phyloP scores from a whole-genome alignment of 164 flowering plant genomes.

The Protea cynaroides region DNA sequence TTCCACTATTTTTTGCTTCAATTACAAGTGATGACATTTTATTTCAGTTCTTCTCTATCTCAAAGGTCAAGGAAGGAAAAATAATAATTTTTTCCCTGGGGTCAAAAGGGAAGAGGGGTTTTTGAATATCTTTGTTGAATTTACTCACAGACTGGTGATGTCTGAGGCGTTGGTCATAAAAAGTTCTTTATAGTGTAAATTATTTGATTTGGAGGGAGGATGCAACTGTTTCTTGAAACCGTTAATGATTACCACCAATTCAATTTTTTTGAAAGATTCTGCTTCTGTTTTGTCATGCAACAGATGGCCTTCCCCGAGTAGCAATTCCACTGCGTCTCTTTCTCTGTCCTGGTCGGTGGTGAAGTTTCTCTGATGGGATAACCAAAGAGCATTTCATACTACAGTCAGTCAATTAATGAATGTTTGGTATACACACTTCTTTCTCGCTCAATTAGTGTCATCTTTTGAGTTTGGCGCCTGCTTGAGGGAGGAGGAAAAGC shows the following conservation, averaged over 20 bases:
- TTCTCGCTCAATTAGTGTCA: conserved; percentile 13
- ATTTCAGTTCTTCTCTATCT: not conserved
- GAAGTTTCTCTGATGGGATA: conserved; percentile 20
- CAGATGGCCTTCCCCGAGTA: conserved; percentile 29
- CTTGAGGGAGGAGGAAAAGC: conserved; percentile 30
- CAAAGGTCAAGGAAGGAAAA: too few species aligned
- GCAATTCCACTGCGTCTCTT: conserved; percentile 5
- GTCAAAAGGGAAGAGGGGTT: too few species aligned
- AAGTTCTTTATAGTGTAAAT: too few species aligned
- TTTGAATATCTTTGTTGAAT: not conserved
- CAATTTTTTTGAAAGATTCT: conserved; percentile 6
- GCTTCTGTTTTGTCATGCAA: conserved; percentile 4
- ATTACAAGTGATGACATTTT: not conserved
- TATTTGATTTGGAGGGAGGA: not conserved
- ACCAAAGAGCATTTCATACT: conserved; percentile 7
- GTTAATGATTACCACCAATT: not conserved
- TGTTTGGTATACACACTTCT: conserved; percentile 10
- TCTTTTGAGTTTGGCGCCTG: conserved; percentile 29
- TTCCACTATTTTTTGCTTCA: too few species aligned
- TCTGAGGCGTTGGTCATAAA: too few species aligned
- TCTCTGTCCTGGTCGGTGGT: not conserved
- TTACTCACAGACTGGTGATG: too few species aligned
- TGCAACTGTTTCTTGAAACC: not conserved
- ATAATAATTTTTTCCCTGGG: not conserved
- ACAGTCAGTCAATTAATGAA: conserved; percentile 25